Conservation (phyloP, 176 grass and related monocot species). For the Hsuehochloa calcarea region DNA sequence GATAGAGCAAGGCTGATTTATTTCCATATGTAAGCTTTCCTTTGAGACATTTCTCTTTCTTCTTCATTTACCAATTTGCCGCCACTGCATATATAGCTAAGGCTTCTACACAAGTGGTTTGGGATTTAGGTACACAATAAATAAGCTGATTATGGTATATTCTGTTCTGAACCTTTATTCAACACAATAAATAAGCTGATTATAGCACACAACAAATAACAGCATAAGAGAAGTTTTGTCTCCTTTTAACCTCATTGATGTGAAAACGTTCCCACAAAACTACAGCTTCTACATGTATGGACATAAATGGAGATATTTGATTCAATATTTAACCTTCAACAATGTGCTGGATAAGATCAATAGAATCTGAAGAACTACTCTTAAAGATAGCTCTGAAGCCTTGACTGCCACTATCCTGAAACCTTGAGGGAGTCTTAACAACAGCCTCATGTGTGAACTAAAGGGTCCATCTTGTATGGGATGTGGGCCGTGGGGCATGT, state of each 20-base stretch:
- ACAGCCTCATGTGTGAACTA: background rate
- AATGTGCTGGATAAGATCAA: background rate
- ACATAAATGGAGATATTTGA: background rate
- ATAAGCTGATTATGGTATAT: background rate
- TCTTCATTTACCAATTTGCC: background rate
- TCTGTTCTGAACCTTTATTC: background rate
- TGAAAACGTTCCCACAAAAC: background rate
- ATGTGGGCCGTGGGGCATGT: background rate
- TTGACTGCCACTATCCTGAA: background rate
- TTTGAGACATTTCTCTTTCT: background rate
- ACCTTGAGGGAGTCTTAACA: background rate
- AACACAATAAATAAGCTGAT: background rate
- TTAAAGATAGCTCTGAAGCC: background rate
- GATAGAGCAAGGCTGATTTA: background rate
- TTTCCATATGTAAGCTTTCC: background rate
- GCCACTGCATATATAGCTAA: background rate
- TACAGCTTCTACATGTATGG: background rate
- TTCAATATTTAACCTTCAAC: background rate
- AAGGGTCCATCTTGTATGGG: background rate
- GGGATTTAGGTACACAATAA: background rate
- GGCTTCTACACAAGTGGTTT: background rate
- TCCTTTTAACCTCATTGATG: background rate
- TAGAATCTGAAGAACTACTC: background rate
- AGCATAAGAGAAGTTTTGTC: background rate
- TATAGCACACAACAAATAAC: background rate